Evolutionary conservation across 768 basidiomycete species (phyloP).

Genomic region (Candolleomyces eurysporus): DNA sequence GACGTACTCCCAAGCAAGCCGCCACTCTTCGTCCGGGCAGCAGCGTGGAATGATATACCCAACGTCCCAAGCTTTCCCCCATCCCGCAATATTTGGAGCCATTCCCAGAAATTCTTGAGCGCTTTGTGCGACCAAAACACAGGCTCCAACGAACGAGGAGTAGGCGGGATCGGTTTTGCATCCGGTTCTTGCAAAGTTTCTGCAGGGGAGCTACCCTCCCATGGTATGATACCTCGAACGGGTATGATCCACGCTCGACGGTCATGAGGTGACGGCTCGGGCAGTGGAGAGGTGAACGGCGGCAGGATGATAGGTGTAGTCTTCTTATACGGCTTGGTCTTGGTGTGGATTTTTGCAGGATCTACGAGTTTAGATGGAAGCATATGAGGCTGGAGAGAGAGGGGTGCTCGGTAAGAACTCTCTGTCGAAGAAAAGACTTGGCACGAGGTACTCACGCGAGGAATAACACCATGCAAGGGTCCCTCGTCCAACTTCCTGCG

Average conservation of each 20-base stretch:
- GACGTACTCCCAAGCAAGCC: no score
- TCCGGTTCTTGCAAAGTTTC: slow-evolving; percentile 32
- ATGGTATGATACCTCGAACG: slow-evolving; percentile 51
- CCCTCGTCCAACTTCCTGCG: slow-evolving; percentile 32
- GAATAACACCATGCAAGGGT: slow-evolving; percentile 37
- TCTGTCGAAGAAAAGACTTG: slow-evolving; percentile 10
- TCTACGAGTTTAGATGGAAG: slow-evolving; percentile 20
- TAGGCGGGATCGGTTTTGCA: slow-evolving; percentile 16
- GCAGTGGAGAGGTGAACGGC: slow-evolving; percentile 28
- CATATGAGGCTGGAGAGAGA: slow-evolving; percentile 33
- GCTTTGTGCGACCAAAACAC: slow-evolving; percentile 49
- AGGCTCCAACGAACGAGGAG: slow-evolving; percentile 16
- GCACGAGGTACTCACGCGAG: slow-evolving; percentile 39
- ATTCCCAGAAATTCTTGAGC: slow-evolving; percentile 48
- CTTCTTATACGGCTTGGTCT: slow-evolving; percentile 32
- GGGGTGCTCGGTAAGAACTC: slow-evolving; percentile 10
- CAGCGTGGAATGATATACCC: slow-evolving; percentile 47
- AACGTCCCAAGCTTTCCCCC: slow-evolving; percentile 41
- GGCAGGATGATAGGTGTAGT: slow-evolving; percentile 34
- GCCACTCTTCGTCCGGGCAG: slow-evolving; percentile 9
- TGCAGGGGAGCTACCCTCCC: slow-evolving; percentile 43
- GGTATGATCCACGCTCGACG: slow-evolving; percentile 60
- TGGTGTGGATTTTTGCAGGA: slow-evolving; percentile 8
- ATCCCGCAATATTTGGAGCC: slow-evolving; percentile 39
- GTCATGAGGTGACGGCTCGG: slow-evolving; percentile 27